A percentile compares a stretch with the other conserved stretches of the same genome.
phyloP scores from a whole-genome alignment of 192 early-diverging fungal species.

The Coemansia sp. region DNA sequence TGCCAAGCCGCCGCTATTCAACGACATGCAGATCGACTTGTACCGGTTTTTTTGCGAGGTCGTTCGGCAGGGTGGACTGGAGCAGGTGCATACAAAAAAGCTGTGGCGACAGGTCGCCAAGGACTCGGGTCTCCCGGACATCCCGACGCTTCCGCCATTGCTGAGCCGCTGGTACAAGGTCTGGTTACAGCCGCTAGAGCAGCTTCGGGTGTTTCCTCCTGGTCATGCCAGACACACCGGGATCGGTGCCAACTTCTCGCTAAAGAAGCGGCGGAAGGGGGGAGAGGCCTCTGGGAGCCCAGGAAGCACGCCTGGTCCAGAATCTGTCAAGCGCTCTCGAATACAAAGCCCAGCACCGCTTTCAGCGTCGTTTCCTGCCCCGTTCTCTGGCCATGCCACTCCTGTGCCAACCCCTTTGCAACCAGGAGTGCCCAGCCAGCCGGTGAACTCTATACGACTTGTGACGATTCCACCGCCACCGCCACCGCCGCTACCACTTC shows the following conservation, averaged over 20 bases:
- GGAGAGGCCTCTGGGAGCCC: constrained; percentile 27
- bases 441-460: neutral
- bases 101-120: constrained; percentile 53
- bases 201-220: constrained; percentile 48
- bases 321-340: constrained; percentile 32
- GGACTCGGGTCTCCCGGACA: constrained; percentile 47
- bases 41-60: constrained; percentile 54
- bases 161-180: constrained; percentile 56
- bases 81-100: constrained; percentile 46
- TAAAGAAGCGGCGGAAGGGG: constrained; percentile 54
- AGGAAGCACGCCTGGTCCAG: constrained; percentile 43
- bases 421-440: neutral
- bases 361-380: constrained; percentile 14
- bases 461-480: constrained; percentile 31
- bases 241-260: constrained; percentile 45
- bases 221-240: constrained; percentile 53
- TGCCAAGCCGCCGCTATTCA: constrained; percentile 42
- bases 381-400: constrained; percentile 9
- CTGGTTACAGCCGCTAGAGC: constrained; percentile 54
- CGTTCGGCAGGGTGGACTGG: constrained; percentile 42
- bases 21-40: constrained; percentile 36
- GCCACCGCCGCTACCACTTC: constrained; percentile 22
- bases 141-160: constrained; percentile 45
- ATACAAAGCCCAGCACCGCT: constrained; percentile 23
- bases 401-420: constrained; percentile 11